Percentiles rank a stretch among this genome's conserved stretches.
phyloP scores from a whole-genome alignment of 164 flowering plant genomes.

The Platanus orientalis region DNA sequence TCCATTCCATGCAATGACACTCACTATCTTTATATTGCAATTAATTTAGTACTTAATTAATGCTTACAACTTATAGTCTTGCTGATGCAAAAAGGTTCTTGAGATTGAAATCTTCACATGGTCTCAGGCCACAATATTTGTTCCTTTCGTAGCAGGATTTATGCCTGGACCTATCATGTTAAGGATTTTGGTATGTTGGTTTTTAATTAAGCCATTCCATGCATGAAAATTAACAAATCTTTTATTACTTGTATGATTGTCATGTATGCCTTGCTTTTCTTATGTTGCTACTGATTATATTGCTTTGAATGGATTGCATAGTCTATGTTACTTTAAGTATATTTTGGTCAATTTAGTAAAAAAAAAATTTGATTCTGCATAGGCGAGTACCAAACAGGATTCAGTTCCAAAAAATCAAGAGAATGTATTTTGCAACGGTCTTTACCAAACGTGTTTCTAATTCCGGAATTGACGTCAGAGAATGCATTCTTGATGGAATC shows the following conservation, averaged over 20 bases:
- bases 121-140: conserved; percentile 85
- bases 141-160: conserved; percentile 79
- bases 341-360: no score
- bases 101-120: conserved; percentile 75
- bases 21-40: not conserved
- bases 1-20: not conserved
- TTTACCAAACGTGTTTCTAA: no score
- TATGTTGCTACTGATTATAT: not conserved
- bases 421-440: no score
- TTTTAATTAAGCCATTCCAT: not conserved
- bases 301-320: not conserved
- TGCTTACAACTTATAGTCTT: conserved; percentile 15
- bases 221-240: not conserved
- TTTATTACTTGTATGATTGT: not conserved
- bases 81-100: conserved; percentile 72
- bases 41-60: no score
- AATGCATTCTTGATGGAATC: no score
- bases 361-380: no score
- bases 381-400: no score
- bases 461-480: no score
- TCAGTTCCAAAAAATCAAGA: no score
- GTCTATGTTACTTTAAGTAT: no score
- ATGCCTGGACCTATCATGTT: conserved; percentile 82
- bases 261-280: not conserved
- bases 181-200: conserved; percentile 69